These are phyloP conservation scores for Flaveria trinervia DNA, from an alignment of 129 eudicot genomes.

Conservation along the genomic window DNA sequence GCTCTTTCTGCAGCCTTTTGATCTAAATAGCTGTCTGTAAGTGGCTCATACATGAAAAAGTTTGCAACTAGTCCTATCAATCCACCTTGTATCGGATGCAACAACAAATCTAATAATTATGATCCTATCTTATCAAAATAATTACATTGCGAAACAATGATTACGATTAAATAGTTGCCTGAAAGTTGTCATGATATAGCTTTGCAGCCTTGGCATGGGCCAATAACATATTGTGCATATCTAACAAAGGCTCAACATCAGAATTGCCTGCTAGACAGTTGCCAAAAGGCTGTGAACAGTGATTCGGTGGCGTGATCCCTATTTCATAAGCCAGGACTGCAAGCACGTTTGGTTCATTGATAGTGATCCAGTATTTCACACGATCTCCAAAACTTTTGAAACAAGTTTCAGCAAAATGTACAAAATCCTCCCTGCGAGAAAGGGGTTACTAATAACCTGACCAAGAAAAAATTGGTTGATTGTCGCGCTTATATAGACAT, in stretches of 20 bases:
- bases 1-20: slow-evolving; percentile 58
- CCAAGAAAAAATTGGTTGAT: neutral
- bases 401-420: slow-evolving; percentile 72
- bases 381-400: slow-evolving; percentile 73
- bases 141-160: neutral
- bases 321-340: slow-evolving; percentile 36
- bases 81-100: slow-evolving; percentile 61
- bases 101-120: neutral
- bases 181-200: slow-evolving; percentile 54
- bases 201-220: slow-evolving; percentile 76
- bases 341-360: slow-evolving; percentile 73
- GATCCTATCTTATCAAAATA: neutral
- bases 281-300: slow-evolving; percentile 80
- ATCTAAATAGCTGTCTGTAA: slow-evolving; percentile 45
- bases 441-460: neutral
- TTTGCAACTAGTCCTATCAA: slow-evolving; percentile 44
- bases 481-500: too few species aligned
- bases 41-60: slow-evolving; percentile 51
- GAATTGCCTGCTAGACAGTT: slow-evolving; percentile 70
- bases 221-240: slow-evolving; percentile 65
- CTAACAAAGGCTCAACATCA: slow-evolving; percentile 68
- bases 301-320: slow-evolving; percentile 64
- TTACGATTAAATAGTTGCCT: slow-evolving; percentile 40
- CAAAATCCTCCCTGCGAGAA: slow-evolving; percentile 68
- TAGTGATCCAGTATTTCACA: slow-evolving; percentile 78